Percentiles rank a stretch among this genome's conserved stretches.
These are phyloP conservation scores for Arthrobotrys megalospora DNA, from an alignment of 2,329 filamentous ascomycete species.

Conservation along the genomic window DNA sequence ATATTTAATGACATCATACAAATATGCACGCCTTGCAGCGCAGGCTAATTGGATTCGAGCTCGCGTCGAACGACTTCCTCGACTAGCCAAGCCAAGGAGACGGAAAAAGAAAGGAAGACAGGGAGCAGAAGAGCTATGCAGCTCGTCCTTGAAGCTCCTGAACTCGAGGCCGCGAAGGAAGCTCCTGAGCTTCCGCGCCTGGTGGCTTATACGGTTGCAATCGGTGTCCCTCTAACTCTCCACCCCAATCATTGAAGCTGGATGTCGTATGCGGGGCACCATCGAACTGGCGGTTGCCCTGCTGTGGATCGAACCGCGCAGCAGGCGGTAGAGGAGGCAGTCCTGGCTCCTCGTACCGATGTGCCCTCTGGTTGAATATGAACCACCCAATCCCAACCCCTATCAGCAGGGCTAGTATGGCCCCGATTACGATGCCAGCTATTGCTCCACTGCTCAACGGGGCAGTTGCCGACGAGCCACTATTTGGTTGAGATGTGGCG, in stretches of 20 bases:
- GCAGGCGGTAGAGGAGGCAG: slow-evolving; percentile 13
- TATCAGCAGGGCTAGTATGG: slow-evolving; percentile 20
- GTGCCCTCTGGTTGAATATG: slow-evolving; percentile 11
- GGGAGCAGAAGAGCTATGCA: neutral
- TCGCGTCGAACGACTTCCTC: slow-evolving; percentile 16
- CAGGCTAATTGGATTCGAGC: neutral
- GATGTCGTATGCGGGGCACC: slow-evolving; percentile 7
- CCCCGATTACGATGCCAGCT: slow-evolving; percentile 23
- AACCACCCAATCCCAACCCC: slow-evolving; percentile 21
- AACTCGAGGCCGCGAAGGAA: slow-evolving; percentile 8
- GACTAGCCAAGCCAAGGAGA: slow-evolving; percentile 10
- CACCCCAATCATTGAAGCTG: neutral
- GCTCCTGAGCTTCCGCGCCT: slow-evolving; percentile 20
- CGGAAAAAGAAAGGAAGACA: neutral
- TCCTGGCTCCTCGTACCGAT: neutral
- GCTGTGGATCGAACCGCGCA: neutral
- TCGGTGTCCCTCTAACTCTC: neutral
- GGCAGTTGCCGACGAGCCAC: slow-evolving; percentile 4
- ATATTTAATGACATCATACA: slow-evolving; percentile 44
- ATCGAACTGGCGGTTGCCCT: neutral
- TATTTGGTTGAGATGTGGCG: slow-evolving; percentile 12
- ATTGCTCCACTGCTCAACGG: slow-evolving; percentile 32
- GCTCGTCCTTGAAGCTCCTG: slow-evolving; percentile 10
- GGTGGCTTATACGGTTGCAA: slow-evolving; percentile 11
- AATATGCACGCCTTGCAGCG: slow-evolving; percentile 16